phyloP scores from a whole-genome alignment of 2,329 filamentous ascomycete genomes.

The Biscogniauxia marginata region DNA sequence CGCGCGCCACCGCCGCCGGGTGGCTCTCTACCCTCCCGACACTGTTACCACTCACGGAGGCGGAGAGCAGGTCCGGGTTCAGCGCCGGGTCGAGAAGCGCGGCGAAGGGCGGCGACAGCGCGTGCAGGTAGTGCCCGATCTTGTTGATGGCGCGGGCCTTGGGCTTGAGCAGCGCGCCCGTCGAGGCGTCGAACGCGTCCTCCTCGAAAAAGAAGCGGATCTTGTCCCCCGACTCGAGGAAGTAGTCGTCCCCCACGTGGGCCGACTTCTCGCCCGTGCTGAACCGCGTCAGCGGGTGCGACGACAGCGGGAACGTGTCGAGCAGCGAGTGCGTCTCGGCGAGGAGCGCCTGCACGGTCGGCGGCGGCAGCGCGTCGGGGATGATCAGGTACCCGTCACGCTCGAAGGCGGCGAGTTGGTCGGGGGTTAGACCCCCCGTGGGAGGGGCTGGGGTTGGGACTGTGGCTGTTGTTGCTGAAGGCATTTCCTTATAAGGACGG shows the following conservation, averaged over 20 bases:
- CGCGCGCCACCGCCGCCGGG: conserved; percentile 63
- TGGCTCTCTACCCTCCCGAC: conserved; percentile 33
- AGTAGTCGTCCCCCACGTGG: conserved; percentile 94
- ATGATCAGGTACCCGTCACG: conserved; percentile 89
- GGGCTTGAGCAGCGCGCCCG: conserved; percentile 68
- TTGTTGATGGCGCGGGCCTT: conserved; percentile 88
- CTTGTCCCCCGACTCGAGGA: conserved; percentile 85
- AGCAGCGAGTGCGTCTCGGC: conserved; percentile 74
- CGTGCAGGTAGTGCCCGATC: conserved; percentile 77
- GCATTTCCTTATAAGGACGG: background rate
- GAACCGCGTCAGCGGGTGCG: conserved; percentile 93
- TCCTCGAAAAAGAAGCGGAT: conserved; percentile 97
- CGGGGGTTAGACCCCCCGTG: conserved; percentile 61
- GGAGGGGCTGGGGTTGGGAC: conserved; percentile 10
- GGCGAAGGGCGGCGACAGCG: conserved; percentile 65
- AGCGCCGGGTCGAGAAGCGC: conserved; percentile 48
- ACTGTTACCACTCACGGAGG: conserved; percentile 45
- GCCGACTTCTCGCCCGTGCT: conserved; percentile 72
- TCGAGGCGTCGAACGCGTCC: conserved; percentile 70
- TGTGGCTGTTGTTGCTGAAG: background rate
- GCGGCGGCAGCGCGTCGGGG: conserved; percentile 67
- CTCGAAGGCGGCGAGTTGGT: conserved; percentile 71
- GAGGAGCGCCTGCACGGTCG: conserved; percentile 68
- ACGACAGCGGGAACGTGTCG: conserved; percentile 69
- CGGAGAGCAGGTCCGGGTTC: conserved; percentile 39